Percentiles rank a stretch among this genome's conserved stretches.
Conservation (phyloP, 257 asterid species). For the Gardenia jasminoides region DNA sequence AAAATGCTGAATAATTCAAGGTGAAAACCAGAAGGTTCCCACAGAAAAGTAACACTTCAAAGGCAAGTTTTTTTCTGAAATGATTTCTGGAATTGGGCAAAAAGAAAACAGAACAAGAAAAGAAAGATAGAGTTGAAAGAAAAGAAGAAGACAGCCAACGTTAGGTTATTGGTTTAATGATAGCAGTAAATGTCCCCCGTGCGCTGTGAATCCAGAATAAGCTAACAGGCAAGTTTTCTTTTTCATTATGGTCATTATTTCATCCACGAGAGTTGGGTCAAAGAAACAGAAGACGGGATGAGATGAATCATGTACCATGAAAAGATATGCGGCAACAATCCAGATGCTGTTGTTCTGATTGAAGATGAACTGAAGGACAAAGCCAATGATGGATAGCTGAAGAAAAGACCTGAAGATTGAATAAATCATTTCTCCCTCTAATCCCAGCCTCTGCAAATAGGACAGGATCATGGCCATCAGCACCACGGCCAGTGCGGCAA, state of each 20-base stretch:
- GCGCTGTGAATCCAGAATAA: background rate
- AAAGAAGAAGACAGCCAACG: background rate
- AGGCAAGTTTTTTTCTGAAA: background rate
- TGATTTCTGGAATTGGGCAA: background rate
- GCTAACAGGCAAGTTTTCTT: background rate
- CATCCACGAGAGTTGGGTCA: background rate
- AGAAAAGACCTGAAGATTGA: conserved; percentile 82
- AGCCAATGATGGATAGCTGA: conserved; percentile 79
- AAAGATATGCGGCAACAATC: conserved; percentile 84
- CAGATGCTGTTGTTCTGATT: conserved; percentile 53
- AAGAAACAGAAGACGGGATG: background rate
- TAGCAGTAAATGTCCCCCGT: background rate
- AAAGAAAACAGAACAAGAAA: too few species aligned
- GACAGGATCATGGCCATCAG: conserved; percentile 64
- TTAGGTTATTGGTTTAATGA: background rate
- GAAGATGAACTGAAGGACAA: conserved; percentile 87
- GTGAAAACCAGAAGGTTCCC: too few species aligned
- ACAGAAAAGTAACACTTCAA: background rate
- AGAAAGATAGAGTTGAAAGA: background rate
- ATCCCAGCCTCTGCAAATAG: conserved; percentile 61
- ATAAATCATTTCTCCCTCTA: conserved; percentile 74
- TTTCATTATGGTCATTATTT: background rate
- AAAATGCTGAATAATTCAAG: too few species aligned
- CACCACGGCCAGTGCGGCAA: conserved; percentile 79
- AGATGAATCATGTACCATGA: conserved; percentile 56